Evolutionary conservation across 2,329 filamentous ascomycete genomes (phyloP), one percentile per base, ranked within the genome.

Genomic region (Fusarium staphyleae): DNA sequence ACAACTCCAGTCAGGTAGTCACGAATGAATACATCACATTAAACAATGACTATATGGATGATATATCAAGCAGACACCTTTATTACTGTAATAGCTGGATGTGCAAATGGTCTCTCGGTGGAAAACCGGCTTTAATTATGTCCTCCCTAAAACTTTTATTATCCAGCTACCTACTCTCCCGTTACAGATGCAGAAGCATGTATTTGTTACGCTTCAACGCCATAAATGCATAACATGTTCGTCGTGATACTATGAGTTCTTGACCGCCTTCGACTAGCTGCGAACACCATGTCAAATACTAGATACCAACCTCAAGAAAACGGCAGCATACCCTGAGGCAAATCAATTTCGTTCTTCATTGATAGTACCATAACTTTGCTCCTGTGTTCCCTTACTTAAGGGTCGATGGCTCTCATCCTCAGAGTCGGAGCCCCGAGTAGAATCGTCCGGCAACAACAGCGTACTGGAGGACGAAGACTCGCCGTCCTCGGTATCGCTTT

Each of bases 401-500:
- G 69, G 61, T 13, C 65, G 48, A 32, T 64, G 42, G 1, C 57
- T 29, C 14, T 65, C 63, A 7, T 59, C 54, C 13, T 66, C 63
- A 5, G 42, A 56, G 3, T 63, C 63, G 2, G 62, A 63, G 13
- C 63, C 61, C 18, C 65, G 32, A 3, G 55, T 56, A 18, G 58
- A 63, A 5, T 36, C 62, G 10, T 58, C 65, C 5, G 64, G 60
- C 3, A 69, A 30, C n/a, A 68, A 22, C 10, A 66, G 28, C 1
- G 49, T 61, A 24, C 59, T 64, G 1, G 61, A 59, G 11, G 41
- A 52, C 13, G 62, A 45, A 7, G 51, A 49, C 26, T 53, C 42
- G 3, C 62, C 52, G 12, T 52, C 54, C 15, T 70, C 62, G 0
- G 61, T 65, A 28, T 77, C 74, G 0, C 65, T 70, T 11, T 75